A percentile compares a stretch with the other conserved stretches of the same genome.
These are phyloP conservation scores for Atractiella rhizophila DNA, from an alignment of 768 basidiomycete species.

Conservation along the genomic window DNA sequence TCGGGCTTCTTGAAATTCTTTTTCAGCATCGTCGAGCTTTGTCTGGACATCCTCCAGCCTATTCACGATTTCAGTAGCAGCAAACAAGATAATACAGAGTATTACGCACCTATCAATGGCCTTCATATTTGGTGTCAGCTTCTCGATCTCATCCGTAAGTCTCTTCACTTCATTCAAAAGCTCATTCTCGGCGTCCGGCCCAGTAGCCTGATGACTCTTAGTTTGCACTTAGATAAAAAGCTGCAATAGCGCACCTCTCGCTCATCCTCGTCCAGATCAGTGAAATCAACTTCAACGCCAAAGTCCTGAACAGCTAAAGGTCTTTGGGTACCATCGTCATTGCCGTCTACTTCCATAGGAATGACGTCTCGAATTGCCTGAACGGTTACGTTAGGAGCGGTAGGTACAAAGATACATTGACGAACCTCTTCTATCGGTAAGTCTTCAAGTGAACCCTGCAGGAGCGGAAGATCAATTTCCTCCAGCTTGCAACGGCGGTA, in stretches of 20 bases:
- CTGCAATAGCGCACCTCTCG: constrained; percentile 29
- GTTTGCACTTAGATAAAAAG: not conserved
- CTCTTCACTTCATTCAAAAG: constrained; percentile 48
- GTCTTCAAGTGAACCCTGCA: constrained; percentile 47
- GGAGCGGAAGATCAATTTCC: constrained; percentile 58
- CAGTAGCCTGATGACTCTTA: constrained; percentile 30
- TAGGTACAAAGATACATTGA: not conserved
- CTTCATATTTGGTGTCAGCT: constrained; percentile 90
- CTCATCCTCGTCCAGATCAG: constrained; percentile 44
- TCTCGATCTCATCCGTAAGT: constrained; percentile 54
- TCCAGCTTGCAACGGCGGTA: constrained; percentile 86
- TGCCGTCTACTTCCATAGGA: constrained; percentile 76
- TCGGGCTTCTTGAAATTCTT: constrained; percentile 71
- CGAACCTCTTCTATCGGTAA: constrained; percentile 86
- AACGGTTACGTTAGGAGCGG: not conserved
- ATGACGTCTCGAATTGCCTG: constrained; percentile 61
- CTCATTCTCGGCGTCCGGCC: constrained; percentile 38
- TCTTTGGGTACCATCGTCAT: constrained; percentile 53
- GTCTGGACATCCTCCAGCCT: constrained; percentile 50
- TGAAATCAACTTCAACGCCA: constrained; percentile 74
- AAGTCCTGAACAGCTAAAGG: constrained; percentile 50
- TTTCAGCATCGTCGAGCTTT: constrained; percentile 51
- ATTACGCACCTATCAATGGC: constrained; percentile 54
- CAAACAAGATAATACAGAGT: not conserved
- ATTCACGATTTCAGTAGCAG: not conserved